Evolutionary conservation across 73 alveolate genomes (phyloP).

Genomic region (Paraurostyla sp.): DNA sequence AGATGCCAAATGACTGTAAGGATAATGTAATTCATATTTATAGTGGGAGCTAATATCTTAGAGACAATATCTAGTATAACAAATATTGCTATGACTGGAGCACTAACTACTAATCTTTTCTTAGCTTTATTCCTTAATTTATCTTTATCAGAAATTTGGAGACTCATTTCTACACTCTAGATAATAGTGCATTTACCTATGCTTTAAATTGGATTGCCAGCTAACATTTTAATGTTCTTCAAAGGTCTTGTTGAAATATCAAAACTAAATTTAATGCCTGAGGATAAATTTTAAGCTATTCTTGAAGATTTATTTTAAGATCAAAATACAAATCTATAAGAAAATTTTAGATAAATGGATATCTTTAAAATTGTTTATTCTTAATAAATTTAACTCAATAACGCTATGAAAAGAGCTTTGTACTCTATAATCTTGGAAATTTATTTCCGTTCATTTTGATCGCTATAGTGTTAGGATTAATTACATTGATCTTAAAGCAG

Average conservation of each 20-base stretch:
- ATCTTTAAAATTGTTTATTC: neutral
- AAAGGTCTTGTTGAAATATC: slow-evolving; percentile 1
- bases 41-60: neutral
- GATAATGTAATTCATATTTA: neutral
- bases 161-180: neutral
- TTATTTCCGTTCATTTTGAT: too few species aligned
- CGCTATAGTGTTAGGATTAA: too few species aligned
- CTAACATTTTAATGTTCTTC: neutral
- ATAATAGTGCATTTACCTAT: slow-evolving; percentile 25
- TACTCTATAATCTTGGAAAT: too few species aligned
- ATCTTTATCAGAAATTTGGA: neutral
- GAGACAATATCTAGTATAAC: neutral
- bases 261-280: slow-evolving; percentile 1
- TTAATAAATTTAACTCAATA: too few species aligned
- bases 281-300: neutral
- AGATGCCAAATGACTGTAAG: neutral
- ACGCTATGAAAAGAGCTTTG: too few species aligned
- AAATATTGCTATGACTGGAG: slow-evolving; percentile 16
- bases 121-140: neutral
- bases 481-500: too few species aligned
- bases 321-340: neutral
- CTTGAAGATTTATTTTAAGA: neutral
- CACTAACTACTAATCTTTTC: neutral
- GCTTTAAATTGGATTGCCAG: neutral
- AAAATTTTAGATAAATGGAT: neutral